phyloP scores from a whole-genome alignment of 2,329 filamentous ascomycete species.

The Aspergillus costaricaensis region DNA sequence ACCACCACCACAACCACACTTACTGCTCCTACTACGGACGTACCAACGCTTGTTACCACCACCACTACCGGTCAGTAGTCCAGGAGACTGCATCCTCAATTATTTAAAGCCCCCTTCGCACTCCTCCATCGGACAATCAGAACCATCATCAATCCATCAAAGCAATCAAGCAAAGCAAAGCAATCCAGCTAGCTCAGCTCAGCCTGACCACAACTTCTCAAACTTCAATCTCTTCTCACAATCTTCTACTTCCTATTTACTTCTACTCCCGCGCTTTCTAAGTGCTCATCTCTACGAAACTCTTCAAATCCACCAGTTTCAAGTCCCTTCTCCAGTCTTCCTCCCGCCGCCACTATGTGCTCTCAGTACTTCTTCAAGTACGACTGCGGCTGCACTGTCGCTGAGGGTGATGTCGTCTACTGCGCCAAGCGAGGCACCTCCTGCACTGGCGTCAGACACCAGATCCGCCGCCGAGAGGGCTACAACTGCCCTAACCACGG shows the following conservation, averaged over 20 bases:
- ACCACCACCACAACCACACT: constrained; percentile 16
- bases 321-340: background rate
- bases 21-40: background rate
- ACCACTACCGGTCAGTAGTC: no score
- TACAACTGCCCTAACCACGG: constrained; percentile 38
- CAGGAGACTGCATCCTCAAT: background rate
- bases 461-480: constrained; percentile 34
- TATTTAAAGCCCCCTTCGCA: background rate
- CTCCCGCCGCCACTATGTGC: constrained; percentile 32
- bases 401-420: constrained; percentile 36
- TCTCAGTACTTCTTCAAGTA: constrained; percentile 41
- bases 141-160: constrained; percentile 1
- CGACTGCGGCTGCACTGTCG: constrained; percentile 39
- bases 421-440: constrained; percentile 37
- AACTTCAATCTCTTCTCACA: constrained; percentile 1
- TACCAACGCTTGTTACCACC: no score
- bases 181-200: constrained; percentile 4
- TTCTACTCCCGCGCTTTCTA: no score
- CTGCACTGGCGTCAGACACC: constrained; percentile 35
- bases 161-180: constrained; percentile 11
- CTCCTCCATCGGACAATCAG: background rate
- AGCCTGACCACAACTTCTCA: constrained; percentile 4
- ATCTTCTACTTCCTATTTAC: no score
- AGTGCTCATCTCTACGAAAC: no score
- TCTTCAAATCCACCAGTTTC: background rate